phyloP scores from a whole-genome alignment of 225 moss, liverwort and hornwort genomes.

The Polytrichum commune region DNA sequence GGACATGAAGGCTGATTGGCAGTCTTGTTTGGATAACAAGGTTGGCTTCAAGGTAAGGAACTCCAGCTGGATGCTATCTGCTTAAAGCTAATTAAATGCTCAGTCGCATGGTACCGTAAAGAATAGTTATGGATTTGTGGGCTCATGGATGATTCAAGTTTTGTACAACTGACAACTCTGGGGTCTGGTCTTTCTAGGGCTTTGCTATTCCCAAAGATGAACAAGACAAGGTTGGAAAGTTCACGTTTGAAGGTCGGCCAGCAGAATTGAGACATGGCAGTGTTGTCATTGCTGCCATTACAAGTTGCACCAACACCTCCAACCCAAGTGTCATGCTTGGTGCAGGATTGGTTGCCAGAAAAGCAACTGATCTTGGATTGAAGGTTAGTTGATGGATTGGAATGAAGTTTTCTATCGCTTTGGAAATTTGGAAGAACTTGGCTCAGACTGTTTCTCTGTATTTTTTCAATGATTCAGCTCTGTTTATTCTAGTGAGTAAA shows the following conservation, averaged over 20 bases:
- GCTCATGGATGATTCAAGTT: no score
- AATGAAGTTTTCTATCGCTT: no score
- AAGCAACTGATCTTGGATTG: slow-evolving; percentile 78
- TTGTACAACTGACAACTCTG: no score
- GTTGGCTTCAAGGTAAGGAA: slow-evolving; percentile 86
- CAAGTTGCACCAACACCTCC: slow-evolving; percentile 98
- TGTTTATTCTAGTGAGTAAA: no score
- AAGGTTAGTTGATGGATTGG: slow-evolving; percentile 25
- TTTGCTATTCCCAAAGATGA: slow-evolving; percentile 89
- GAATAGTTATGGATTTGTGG: no score
- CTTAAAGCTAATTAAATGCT: no score
- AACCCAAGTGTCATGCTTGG: slow-evolving; percentile 97
- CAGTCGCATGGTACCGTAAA: no score
- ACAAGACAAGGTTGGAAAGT: slow-evolving; percentile 68
- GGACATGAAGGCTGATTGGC: slow-evolving; percentile 97
- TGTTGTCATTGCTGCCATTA: slow-evolving; percentile 93
- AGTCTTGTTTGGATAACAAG: slow-evolving; percentile 82
- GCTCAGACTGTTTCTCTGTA: no score
- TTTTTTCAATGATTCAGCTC: no score
- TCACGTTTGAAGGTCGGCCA: slow-evolving; percentile 59
- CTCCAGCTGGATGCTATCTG: no score
- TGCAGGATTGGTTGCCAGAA: slow-evolving; percentile 92
- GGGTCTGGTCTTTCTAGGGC: slow-evolving; percentile 41
- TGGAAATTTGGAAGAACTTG: no score
- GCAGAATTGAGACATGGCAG: slow-evolving; percentile 88